phyloP scores from a whole-genome alignment of 805 yeast genomes.

The Pichia thaimueangensis region DNA sequence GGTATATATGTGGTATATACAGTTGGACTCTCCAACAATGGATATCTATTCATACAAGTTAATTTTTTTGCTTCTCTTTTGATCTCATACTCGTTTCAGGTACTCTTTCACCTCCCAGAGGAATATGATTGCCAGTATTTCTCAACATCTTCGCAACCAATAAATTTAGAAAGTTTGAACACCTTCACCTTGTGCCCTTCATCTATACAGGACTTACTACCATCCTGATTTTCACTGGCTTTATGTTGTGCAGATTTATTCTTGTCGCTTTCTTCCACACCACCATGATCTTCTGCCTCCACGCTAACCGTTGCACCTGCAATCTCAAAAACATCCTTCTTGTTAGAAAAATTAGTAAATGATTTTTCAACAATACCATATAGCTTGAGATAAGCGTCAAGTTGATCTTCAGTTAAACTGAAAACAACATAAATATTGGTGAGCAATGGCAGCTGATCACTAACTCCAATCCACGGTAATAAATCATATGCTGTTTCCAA shows the following conservation, averaged over 20 bases:
- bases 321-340: neutral
- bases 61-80: too few species aligned
- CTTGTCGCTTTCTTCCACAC: neutral
- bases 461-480: conserved; percentile 7
- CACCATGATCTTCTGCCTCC: neutral
- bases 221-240: neutral
- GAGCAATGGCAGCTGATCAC: conserved; percentile 21
- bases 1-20: too few species aligned
- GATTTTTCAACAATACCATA: conserved; percentile 14
- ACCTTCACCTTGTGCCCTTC: conserved; percentile 14
- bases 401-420: conserved; percentile 15
- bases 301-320: neutral
- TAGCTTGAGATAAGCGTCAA: conserved; percentile 18
- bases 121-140: conserved; percentile 24
- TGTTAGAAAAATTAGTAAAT: too few species aligned
- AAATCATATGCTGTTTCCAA: conserved; percentile 25
- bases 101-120: neutral
- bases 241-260: neutral
- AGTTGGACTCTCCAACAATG: too few species aligned
- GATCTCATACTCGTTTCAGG: too few species aligned
- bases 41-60: too few species aligned
- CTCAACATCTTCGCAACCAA: conserved; percentile 28
- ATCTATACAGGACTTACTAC: neutral
- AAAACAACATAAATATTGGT: conserved; percentile 22
- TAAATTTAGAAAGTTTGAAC: conserved; percentile 24